A percentile compares a stretch with the other conserved stretches of the same genome.
These are phyloP conservation scores for Gossypium davidsonii DNA, from an alignment of 441 rosid genomes.

Conservation along the genomic window DNA sequence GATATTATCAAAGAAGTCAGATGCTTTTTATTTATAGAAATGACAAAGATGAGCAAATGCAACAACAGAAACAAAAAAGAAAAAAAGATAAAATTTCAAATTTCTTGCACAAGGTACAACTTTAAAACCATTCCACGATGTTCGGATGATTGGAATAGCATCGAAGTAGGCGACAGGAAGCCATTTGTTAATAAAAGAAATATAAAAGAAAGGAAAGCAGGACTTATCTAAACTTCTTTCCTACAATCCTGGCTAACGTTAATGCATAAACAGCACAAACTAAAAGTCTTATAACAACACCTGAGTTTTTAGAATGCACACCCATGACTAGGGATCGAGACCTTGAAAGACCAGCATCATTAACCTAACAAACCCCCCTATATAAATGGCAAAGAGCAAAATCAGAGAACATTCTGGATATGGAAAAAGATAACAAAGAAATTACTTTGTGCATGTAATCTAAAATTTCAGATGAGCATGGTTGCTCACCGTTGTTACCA, in stretches of 20 bases:
- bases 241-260: conserved; percentile 23
- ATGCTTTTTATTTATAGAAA: conserved; percentile 14
- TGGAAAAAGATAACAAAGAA: not conserved
- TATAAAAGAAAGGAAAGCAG: conserved; percentile 18
- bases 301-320: conserved; percentile 1
- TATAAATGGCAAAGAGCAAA: not conserved
- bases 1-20: too few species aligned
- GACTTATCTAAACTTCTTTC: conserved; percentile 24
- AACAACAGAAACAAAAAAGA: not conserved
- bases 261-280: conserved; percentile 2
- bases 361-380: not conserved
- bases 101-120: conserved; percentile 17
- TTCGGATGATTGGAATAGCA: conserved; percentile 6
- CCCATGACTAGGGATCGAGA: not conserved
- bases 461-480: not conserved
- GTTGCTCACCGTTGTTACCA: conserved; percentile 38
- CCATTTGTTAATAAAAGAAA: conserved; percentile 18
- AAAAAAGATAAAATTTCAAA: not conserved
- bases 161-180: conserved; percentile 4
- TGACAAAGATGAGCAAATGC: not conserved
- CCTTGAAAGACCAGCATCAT: conserved; percentile 1
- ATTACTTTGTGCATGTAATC: not conserved
- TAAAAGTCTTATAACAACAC: conserved; percentile 21
- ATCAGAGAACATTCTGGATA: not conserved
- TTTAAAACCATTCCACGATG: conserved; percentile 19